Percentiles rank a stretch among this genome's conserved stretches.
Evolutionary conservation across 108 stramenopile genomes (phyloP).

Genomic region (Skeletonema grethae): DNA sequence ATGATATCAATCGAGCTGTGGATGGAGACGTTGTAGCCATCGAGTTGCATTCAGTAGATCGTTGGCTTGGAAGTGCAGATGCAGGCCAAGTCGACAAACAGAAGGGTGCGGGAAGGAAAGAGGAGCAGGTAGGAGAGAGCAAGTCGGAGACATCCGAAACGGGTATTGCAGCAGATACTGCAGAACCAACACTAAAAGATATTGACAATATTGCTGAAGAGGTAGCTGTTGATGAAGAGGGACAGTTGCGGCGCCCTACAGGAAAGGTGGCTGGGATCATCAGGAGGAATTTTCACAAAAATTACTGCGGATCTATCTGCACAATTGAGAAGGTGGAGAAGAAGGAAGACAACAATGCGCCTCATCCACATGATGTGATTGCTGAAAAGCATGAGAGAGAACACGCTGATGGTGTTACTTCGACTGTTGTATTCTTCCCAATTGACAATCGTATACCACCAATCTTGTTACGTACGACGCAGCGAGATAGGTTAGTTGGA

Average conservation of each 20-base stretch:
- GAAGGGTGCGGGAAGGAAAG: not conserved
- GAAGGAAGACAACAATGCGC: slow-evolving; percentile 10
- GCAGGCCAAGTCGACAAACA: slow-evolving; percentile 2
- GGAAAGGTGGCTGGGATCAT: slow-evolving; percentile 91
- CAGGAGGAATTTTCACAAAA: slow-evolving; percentile 73
- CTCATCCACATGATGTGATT: slow-evolving; percentile 66
- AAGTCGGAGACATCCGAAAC: not conserved
- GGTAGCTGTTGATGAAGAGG: slow-evolving; percentile 40
- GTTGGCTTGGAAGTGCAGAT: slow-evolving; percentile 53
- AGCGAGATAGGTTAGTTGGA: slow-evolving; percentile 71
- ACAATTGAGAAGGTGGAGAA: slow-evolving; percentile 37
- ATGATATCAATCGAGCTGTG: slow-evolving; percentile 91
- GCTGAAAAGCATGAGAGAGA: slow-evolving; percentile 75
- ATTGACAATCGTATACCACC: slow-evolving; percentile 88
- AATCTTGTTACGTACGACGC: slow-evolving; percentile 80
- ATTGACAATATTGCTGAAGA: slow-evolving; percentile 68
- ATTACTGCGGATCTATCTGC: slow-evolving; percentile 77
- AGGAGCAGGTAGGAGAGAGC: slow-evolving; percentile 13
- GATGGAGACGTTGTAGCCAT: slow-evolving; percentile 97
- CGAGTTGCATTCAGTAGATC: slow-evolving; percentile 61
- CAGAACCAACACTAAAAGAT: slow-evolving; percentile 67
- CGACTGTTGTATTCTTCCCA: slow-evolving; percentile 89
- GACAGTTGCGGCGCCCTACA: slow-evolving; percentile 59
- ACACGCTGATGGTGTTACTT: slow-evolving; percentile 72
- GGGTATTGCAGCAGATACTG: slow-evolving; percentile 77